Conservation (phyloP, 805 yeast genomes). For the Monosporozyma siamensis region DNA sequence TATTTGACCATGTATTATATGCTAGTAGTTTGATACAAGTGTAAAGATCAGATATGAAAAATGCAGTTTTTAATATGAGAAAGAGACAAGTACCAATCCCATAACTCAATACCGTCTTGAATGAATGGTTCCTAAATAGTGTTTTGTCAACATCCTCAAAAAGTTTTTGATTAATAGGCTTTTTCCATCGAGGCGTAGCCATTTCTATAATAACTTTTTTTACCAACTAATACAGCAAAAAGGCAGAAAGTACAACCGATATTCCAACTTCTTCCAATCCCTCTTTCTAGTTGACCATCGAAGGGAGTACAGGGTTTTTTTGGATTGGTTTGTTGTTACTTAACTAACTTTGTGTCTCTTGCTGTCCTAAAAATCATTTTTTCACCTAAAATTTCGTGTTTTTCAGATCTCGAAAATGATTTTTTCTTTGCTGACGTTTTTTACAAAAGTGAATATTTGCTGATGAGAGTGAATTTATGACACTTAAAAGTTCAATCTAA, state of each 20-base stretch:
- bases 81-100: slow-evolving; percentile 20
- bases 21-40: slow-evolving; percentile 68
- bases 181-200: slow-evolving; percentile 23
- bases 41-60: slow-evolving; percentile 63
- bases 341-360: no score
- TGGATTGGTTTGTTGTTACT: no score
- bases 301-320: no score
- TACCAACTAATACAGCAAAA: background rate
- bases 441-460: no score
- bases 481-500: no score
- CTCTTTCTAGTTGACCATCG: no score
- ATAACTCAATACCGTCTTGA: slow-evolving; percentile 18
- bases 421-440: no score
- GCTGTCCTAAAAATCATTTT: no score
- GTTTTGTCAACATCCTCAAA: slow-evolving; percentile 19
- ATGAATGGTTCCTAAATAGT: slow-evolving; percentile 16
- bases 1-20: slow-evolving; percentile 56
- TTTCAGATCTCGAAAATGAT: background rate
- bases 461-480: no score
- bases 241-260: background rate
- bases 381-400: background rate
- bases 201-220: slow-evolving; percentile 4
- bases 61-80: slow-evolving; percentile 40
- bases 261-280: no score
- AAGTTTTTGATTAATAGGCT: slow-evolving; percentile 20